Conservation (phyloP, 345 rosid genomes). For the Clausena lansium region DNA sequence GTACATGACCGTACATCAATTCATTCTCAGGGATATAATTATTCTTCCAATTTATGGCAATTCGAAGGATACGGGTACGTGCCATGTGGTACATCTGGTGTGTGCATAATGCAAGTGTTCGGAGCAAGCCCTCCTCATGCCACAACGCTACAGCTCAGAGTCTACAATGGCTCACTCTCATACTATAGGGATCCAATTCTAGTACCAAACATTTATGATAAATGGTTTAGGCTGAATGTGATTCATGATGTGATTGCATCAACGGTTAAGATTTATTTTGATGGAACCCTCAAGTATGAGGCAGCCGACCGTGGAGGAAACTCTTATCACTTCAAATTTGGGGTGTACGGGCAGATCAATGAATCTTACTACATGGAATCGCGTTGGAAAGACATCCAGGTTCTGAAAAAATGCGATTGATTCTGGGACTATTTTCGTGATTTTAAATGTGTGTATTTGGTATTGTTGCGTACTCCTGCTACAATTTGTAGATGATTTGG, state of each 20-base stretch:
- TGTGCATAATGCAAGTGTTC: neutral
- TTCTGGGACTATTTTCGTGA: neutral
- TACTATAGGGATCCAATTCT: neutral
- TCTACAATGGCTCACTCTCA: neutral
- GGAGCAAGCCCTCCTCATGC: neutral
- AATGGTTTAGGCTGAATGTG: slow-evolving; percentile 27
- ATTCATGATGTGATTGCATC: slow-evolving; percentile 23
- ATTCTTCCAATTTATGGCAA: neutral
- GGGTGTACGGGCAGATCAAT: slow-evolving; percentile 21
- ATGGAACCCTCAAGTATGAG: slow-evolving; percentile 4
- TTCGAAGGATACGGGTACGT: neutral
- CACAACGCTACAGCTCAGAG: neutral
- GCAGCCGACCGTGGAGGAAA: slow-evolving; percentile 16
- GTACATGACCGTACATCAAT: too few relatives aligned
- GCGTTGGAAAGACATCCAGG: slow-evolving; percentile 25
- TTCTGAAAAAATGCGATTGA: slow-evolving; percentile 3
- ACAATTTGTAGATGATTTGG: too few relatives aligned
- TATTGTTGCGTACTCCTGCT: too few relatives aligned
- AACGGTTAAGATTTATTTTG: slow-evolving; percentile 13
- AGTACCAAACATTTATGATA: slow-evolving; percentile 20
- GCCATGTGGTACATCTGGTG: neutral
- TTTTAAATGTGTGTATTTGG: too few relatives aligned
- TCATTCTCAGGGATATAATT: neutral
- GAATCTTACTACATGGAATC: slow-evolving; percentile 26
- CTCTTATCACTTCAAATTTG: slow-evolving; percentile 26